Evolutionary conservation across 768 basidiomycete species (phyloP).

Genomic region (Trametes cinnabarina): DNA sequence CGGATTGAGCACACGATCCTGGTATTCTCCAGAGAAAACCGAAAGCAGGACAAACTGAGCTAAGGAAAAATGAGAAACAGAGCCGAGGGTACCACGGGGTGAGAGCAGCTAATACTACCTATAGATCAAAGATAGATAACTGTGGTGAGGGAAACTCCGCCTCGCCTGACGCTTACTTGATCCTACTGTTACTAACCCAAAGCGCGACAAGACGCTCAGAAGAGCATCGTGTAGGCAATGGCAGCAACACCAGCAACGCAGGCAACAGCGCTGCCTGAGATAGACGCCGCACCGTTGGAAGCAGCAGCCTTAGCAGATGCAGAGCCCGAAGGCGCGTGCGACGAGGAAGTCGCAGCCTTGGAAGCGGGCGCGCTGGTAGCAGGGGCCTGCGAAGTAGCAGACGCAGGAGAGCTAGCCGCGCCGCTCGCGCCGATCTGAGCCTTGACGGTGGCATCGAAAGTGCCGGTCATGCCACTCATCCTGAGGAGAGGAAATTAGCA

Average conservation of each 20-base stretch:
- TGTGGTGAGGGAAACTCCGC: no score
- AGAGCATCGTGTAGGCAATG: constrained; percentile 17
- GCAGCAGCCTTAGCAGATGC: background rate
- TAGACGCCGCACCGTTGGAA: constrained; percentile 16
- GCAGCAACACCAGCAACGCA: constrained; percentile 21
- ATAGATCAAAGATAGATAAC: constrained; percentile 6
- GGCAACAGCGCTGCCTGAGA: constrained; percentile 13
- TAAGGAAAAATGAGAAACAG: background rate
- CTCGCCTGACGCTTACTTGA: background rate
- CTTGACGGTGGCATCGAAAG: constrained; percentile 55
- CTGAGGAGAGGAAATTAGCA: constrained; percentile 32
- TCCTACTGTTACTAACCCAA: background rate
- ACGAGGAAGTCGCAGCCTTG: constrained; percentile 11
- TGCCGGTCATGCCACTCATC: constrained; percentile 67
- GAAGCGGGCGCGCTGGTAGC: constrained; percentile 20
- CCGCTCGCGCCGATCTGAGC: constrained; percentile 46
- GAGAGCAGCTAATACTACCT: background rate
- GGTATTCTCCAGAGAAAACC: background rate
- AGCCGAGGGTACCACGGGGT: background rate
- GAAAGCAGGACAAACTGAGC: background rate
- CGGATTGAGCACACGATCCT: constrained; percentile 17
- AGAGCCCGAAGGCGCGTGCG: constrained; percentile 4
- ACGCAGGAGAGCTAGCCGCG: constrained; percentile 47
- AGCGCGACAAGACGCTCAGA: constrained; percentile 5
- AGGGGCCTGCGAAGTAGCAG: constrained; percentile 27